A percentile compares a stretch with the other conserved stretches of the same genome.
These are phyloP conservation scores for Arthrobotrys entomopaga DNA, from an alignment of 2,329 filamentous ascomycete genomes.

Conservation along the genomic window DNA sequence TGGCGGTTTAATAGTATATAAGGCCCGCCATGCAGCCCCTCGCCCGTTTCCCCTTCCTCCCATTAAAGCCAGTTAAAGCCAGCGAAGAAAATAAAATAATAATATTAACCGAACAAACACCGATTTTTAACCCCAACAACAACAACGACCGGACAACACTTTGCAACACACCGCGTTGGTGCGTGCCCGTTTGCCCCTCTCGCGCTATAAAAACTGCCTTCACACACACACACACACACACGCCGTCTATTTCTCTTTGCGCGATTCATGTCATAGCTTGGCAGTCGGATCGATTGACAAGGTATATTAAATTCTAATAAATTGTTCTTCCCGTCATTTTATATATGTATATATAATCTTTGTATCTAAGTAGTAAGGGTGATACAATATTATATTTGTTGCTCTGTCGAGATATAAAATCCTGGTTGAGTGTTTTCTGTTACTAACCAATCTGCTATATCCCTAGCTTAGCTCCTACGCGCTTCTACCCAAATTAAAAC, in stretches of 20 bases:
- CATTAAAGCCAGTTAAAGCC: too few relatives aligned
- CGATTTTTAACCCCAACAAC: constrained; percentile 4
- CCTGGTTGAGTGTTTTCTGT: neutral
- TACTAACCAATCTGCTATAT: neutral
- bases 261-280: too few relatives aligned
- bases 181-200: constrained; percentile 9
- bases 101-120: neutral
- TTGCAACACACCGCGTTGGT: neutral
- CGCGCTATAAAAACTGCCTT: neutral
- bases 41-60: constrained; percentile 25
- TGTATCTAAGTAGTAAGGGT: too few relatives aligned
- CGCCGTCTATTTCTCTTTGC: neutral
- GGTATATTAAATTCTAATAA: too few relatives aligned
- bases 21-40: constrained; percentile 56
- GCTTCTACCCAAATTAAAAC: neutral
- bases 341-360: too few relatives aligned
- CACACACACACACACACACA: too few relatives aligned
- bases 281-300: too few relatives aligned
- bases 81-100: neutral
- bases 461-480: too few relatives aligned
- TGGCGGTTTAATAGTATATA: constrained; percentile 49
- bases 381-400: too few relatives aligned
- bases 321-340: too few relatives aligned
- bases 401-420: too few relatives aligned
- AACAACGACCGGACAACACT: neutral